Base-by-base conservation (phyloP, 2,329 filamentous ascomycete species). In the Cordyceps tenuipes region DNA sequence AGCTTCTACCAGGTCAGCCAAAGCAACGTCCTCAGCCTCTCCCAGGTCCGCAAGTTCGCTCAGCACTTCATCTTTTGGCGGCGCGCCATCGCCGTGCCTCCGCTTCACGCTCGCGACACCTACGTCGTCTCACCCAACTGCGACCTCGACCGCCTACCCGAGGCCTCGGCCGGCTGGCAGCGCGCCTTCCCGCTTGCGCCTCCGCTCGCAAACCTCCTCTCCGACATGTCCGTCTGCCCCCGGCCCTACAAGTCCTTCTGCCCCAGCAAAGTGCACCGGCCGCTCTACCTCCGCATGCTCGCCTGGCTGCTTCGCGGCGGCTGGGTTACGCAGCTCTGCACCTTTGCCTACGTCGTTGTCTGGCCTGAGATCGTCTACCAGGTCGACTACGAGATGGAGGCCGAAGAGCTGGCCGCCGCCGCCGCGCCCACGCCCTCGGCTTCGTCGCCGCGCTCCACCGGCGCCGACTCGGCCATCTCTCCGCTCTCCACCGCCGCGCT, bases 31-130 rank as follows among this genome's bases (percentile, higher is more conserved):
- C 87, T 97, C 57, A 86, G 88, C 3, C 80, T 94, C 1, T 81
- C 84, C 36, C 90, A 96, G 66, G 88, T 97, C 63, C 88, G 93
- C 64, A 87, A 90, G 66, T 89, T 96, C 63, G 91, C 92, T 10
- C 89, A 90, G 61, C 94, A 97, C 75, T 87, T 99, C 63, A 91
- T 97, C 63, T 96, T 95, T 75, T 97, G 93, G 92, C 87, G 94
- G 26, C 88, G 92, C 61, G 94, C 93, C 51, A 89, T 95, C 62
- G 88, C 93, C 17, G 93, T 97, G 46, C 89, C 91, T 5, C 94
- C 94, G 0, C 82, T 99, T 6, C 91, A 97, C 68, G 88, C 89
- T 48, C 83, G 92, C 52, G 92, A 97, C 70, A 88, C 87, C 12
- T 99, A 97, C 72, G 88, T 97, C 39, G 84, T 97, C 31, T 95